phyloP scores from a whole-genome alignment of 2,329 filamentous ascomycete species.

The Diaporthe ampelina region DNA sequence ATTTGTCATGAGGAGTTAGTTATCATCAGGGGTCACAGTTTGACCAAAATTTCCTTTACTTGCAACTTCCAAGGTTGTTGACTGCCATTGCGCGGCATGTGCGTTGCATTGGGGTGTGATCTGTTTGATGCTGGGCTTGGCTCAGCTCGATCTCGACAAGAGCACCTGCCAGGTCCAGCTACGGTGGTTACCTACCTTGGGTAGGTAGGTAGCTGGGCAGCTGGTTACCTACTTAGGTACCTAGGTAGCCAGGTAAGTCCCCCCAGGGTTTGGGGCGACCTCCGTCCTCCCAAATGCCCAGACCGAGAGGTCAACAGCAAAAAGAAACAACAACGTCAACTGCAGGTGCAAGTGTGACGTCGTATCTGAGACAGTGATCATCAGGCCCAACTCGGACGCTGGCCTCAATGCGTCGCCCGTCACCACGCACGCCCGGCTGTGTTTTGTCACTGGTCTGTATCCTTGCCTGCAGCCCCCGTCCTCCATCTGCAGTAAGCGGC shows the following conservation, averaged over 20 bases:
- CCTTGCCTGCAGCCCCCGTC: conserved; percentile 3
- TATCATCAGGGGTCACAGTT: not conserved
- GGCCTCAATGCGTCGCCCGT: not conserved
- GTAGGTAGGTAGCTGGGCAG: too few relatives aligned
- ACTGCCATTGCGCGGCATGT: not conserved
- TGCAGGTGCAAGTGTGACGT: conserved; percentile 13
- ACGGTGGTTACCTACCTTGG: not conserved
- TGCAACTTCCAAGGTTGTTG: not conserved
- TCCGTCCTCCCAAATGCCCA: too few relatives aligned
- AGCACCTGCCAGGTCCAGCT: not conserved
- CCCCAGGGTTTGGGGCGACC: not conserved
- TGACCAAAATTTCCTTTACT: not conserved
- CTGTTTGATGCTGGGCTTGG: not conserved
- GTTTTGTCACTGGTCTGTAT: not conserved
- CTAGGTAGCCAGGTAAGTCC: too few relatives aligned
- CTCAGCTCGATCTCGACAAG: not conserved
- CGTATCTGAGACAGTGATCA: conserved; percentile 20
- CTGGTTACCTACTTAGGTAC: too few relatives aligned
- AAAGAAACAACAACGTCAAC: not conserved
- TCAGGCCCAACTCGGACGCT: not conserved
- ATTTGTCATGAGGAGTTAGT: not conserved
- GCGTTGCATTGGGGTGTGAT: not conserved
- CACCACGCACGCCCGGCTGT: not conserved
- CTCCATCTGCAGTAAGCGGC: conserved; percentile 11
- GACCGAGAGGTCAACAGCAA: not conserved